These are phyloP conservation scores for Triticum monococcum DNA, from an alignment of 176 grass and related monocot species.

Conservation along the genomic window DNA sequence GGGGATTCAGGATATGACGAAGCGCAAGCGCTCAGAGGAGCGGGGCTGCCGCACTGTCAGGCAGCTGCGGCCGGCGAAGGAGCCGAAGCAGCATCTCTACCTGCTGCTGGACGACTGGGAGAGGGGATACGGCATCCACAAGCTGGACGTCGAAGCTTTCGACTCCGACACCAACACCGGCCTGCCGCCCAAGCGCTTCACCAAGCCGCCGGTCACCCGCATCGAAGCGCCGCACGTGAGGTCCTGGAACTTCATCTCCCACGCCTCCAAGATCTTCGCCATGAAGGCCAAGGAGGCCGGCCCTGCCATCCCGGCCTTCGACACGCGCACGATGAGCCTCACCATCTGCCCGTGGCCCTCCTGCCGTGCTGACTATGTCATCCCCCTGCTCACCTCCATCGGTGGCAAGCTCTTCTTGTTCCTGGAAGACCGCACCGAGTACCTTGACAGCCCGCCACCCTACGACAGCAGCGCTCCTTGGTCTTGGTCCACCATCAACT, in stretches of 20 bases:
- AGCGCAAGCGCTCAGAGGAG: background rate
- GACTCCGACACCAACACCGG: background rate
- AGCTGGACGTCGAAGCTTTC: background rate
- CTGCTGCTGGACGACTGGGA: conserved; percentile 12
- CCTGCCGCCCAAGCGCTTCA: background rate
- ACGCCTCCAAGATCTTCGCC: conserved; percentile 23
- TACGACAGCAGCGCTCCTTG: background rate
- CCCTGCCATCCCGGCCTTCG: background rate
- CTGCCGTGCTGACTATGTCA: background rate
- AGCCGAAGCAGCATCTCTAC: background rate
- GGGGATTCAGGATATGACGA: background rate
- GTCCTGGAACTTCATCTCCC: background rate
- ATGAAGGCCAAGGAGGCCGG: background rate
- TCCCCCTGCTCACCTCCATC: no score
- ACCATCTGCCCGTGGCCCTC: no score
- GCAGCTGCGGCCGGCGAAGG: background rate
- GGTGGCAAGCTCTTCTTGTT: no score
- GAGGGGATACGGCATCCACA: conserved; percentile 6
- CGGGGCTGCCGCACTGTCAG: background rate
- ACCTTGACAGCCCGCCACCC: background rate
- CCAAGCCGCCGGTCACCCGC: background rate
- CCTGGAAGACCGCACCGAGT: background rate
- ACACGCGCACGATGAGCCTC: no score
- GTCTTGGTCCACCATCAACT: background rate
- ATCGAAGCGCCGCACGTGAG: background rate